phyloP scores from a whole-genome alignment of 2,329 filamentous ascomycete genomes.

The Pezicula radicicola region DNA sequence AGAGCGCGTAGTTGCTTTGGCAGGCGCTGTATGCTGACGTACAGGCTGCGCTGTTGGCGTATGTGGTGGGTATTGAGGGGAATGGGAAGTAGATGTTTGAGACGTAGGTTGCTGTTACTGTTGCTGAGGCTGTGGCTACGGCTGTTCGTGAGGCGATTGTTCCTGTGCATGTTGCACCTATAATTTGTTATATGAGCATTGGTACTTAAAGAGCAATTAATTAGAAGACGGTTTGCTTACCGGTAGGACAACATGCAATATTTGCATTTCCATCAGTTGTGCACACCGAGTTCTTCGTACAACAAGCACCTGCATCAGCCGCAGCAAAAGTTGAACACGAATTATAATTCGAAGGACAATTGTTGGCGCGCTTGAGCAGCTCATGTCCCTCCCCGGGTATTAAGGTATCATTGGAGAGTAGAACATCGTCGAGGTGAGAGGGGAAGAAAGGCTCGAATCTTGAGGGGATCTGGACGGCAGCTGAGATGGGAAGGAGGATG shows the following conservation, averaged over 20 bases:
- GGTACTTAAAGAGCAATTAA: neutral
- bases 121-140: constrained; percentile 11
- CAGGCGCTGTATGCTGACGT: constrained; percentile 49
- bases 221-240: neutral
- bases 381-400: constrained; percentile 11
- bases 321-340: constrained; percentile 26
- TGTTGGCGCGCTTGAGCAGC: constrained; percentile 25
- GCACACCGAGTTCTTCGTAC: constrained; percentile 23
- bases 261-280: constrained; percentile 24
- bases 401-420: constrained; percentile 18
- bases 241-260: constrained; percentile 30
- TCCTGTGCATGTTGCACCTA: constrained; percentile 27
- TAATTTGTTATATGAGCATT: no score
- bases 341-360: constrained; percentile 26
- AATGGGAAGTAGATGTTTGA: constrained; percentile 58
- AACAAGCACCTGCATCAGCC: constrained; percentile 27
- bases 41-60: constrained; percentile 48
- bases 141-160: constrained; percentile 16
- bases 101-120: constrained; percentile 42
- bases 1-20: constrained; percentile 50
- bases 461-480: constrained; percentile 22
- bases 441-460: constrained; percentile 21
- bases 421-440: constrained; percentile 10
- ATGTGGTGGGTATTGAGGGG: constrained; percentile 51
- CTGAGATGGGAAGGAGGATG: constrained; percentile 14